Conservation (phyloP, 345 rosid species). For the Eucalyptus sp. region DNA sequence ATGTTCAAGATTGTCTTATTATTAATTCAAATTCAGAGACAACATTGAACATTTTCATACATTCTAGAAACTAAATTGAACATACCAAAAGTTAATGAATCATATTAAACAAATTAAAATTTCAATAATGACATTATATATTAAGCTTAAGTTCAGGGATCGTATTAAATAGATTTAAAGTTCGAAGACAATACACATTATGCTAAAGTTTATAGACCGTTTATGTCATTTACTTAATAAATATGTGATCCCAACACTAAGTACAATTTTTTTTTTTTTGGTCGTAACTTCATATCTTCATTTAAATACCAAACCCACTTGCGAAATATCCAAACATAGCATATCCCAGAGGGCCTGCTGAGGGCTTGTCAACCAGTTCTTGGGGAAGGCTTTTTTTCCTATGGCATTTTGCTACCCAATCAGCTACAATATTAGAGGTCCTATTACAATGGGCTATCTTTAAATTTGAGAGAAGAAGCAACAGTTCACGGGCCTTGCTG, state of each 20-base stretch:
- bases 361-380: background rate
- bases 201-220: background rate
- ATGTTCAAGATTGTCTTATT: too few relatives aligned
- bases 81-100: too few relatives aligned
- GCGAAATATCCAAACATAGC: background rate
- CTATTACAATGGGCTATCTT: background rate
- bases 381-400: background rate
- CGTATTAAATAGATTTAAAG: background rate
- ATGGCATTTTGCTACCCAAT: background rate
- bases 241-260: background rate
- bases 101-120: too few relatives aligned
- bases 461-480: background rate
- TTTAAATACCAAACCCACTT: background rate
- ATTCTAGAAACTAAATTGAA: too few relatives aligned
- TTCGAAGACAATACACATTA: too few relatives aligned
- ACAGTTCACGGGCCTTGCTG: background rate
- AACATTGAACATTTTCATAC: too few relatives aligned
- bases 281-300: background rate
- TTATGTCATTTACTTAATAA: too few relatives aligned
- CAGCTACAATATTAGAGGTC: background rate
- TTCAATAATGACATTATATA: too few relatives aligned
- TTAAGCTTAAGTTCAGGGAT: rapidly evolving
- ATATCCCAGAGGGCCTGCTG: background rate
- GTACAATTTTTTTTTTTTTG: too few relatives aligned
- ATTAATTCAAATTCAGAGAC: background rate